Evolutionary conservation across 176 grass and related monocot genomes (phyloP).

Genomic region (Oryza rufipogon): DNA sequence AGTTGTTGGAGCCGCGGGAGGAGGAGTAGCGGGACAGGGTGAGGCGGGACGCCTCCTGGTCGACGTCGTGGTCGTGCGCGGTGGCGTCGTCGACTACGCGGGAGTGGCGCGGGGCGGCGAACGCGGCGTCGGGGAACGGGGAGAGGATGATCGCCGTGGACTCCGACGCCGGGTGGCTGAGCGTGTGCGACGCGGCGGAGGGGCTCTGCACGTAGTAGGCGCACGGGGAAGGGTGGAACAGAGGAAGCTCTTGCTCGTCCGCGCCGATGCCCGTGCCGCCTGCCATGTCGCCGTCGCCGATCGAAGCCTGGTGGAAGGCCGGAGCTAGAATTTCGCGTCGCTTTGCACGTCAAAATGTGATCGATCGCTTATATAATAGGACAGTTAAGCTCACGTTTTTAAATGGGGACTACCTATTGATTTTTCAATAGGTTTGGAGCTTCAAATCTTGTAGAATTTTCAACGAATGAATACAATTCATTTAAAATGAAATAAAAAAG

Average conservation of each 20-base stretch:
- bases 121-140: constrained; percentile 53
- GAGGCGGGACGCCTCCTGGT: constrained; percentile 63
- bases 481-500: too few relatives aligned
- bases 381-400: background rate
- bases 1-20: constrained; percentile 82
- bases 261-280: background rate
- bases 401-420: too few relatives aligned
- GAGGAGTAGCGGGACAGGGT: constrained; percentile 90
- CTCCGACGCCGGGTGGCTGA: constrained; percentile 66
- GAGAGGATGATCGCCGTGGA: constrained; percentile 64
- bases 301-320: too few relatives aligned
- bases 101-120: constrained; percentile 36
- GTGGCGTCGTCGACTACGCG: background rate
- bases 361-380: background rate
- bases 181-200: constrained; percentile 72
- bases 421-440: too few relatives aligned
- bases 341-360: background rate
- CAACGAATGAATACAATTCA: too few relatives aligned
- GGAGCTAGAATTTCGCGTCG: background rate
- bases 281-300: constrained; percentile 20
- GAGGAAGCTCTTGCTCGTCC: constrained; percentile 64
- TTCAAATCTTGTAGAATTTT: too few relatives aligned
- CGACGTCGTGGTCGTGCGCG: constrained; percentile 13
- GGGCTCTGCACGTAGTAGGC: constrained; percentile 95
- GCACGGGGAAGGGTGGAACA: constrained; percentile 74